Evolutionary conservation across 2,329 filamentous ascomycete species (phyloP).

Genomic region (Aotearoamyces nothofagi): DNA sequence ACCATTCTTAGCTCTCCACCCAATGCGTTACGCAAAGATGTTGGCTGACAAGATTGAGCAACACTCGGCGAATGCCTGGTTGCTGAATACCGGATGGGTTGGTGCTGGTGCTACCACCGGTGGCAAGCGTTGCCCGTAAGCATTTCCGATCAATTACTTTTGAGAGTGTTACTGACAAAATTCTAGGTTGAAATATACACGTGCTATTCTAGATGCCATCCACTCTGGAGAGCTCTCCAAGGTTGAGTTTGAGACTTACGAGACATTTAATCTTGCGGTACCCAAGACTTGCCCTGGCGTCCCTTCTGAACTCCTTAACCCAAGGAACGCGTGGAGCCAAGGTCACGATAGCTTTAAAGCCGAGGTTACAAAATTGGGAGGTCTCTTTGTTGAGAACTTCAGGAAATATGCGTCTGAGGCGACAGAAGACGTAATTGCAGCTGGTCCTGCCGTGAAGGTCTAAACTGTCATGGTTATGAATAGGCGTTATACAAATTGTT

Average conservation of each 20-base stretch:
- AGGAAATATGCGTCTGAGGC: constrained; percentile 84
- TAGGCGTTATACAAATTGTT: too few species aligned
- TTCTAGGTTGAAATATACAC: constrained; percentile 74
- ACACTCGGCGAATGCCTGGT: constrained; percentile 93
- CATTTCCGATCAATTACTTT: constrained; percentile 1
- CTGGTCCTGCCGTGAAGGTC: constrained; percentile 30
- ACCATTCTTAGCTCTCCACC: constrained; percentile 96
- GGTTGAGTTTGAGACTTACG: constrained; percentile 86
- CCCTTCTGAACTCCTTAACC: constrained; percentile 86
- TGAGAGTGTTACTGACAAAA: constrained; percentile 3
- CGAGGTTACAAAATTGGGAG: constrained; percentile 82
- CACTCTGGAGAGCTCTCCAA: constrained; percentile 93
- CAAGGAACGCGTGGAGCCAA: constrained; percentile 79
- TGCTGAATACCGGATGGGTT: constrained; percentile 97
- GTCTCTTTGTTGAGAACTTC: constrained; percentile 93
- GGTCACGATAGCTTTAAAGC: constrained; percentile 66
- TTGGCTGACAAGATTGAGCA: constrained; percentile 93
- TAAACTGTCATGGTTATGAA: too few species aligned
- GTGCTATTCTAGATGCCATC: constrained; percentile 94
- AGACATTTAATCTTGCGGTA: constrained; percentile 93
- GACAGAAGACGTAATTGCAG: constrained; percentile 61
- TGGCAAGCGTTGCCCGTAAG: constrained; percentile 76
- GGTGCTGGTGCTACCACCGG: constrained; percentile 81
- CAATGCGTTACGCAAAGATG: constrained; percentile 98
- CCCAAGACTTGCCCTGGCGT: constrained; percentile 84